phyloP scores from a whole-genome alignment of 192 early-diverging fungal genomes.

The Dispira simplex region DNA sequence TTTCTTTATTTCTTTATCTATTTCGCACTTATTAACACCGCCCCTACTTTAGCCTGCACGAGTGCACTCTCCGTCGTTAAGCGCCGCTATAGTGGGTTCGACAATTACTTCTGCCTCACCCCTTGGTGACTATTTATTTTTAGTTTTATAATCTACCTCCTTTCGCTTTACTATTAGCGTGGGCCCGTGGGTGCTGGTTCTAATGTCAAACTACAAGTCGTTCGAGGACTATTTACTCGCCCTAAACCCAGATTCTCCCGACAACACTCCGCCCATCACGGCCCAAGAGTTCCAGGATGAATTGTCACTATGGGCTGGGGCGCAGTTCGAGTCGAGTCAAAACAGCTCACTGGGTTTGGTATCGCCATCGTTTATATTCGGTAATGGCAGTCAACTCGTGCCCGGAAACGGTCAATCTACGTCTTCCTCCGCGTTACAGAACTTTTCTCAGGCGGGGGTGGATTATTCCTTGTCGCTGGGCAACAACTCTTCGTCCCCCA shows the following conservation, averaged over 20 bases:
- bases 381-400: too few relatives aligned
- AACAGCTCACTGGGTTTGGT: constrained; percentile 4
- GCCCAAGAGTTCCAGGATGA: constrained; percentile 46
- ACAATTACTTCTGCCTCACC: too few relatives aligned
- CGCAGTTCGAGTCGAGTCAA: constrained; percentile 40
- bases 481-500: background rate
- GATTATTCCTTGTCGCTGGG: background rate
- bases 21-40: background rate
- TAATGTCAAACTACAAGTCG: constrained; percentile 1
- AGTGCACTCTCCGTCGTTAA: too few relatives aligned
- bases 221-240: constrained; percentile 5
- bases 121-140: too few relatives aligned
- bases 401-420: too few relatives aligned
- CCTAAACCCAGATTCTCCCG: constrained; percentile 35
- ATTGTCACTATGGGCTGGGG: constrained; percentile 47
- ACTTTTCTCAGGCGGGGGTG: background rate
- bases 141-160: background rate
- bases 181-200: background rate
- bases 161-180: background rate
- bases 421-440: too few relatives aligned
- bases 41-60: background rate
- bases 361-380: background rate
- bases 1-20: background rate
- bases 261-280: constrained; percentile 27
- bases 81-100: too few relatives aligned